Percentiles rank a stretch among this genome's conserved stretches.
phyloP scores from a whole-genome alignment of 1,139 yeast genomes.

The Yamadazyma atmosphaerica region DNA sequence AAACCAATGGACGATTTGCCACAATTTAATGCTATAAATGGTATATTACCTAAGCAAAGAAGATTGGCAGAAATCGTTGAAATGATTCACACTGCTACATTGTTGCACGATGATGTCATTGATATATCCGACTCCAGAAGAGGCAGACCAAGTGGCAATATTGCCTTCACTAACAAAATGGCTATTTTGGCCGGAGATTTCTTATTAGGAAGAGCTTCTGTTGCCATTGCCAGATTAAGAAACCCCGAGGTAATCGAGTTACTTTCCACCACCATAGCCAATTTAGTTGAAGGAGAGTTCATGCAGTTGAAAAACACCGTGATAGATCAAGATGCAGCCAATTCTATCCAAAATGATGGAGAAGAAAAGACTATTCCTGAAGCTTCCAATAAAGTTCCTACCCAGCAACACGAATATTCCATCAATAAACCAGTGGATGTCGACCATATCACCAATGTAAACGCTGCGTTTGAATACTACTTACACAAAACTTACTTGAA shows the following conservation, averaged over 20 bases:
- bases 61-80: conserved; percentile 96
- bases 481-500: conserved; percentile 92
- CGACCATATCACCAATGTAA: conserved; percentile 67
- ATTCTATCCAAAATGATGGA: conserved; percentile 49
- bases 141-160: conserved; percentile 88
- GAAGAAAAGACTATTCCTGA: conserved; percentile 53
- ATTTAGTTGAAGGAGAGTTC: conserved; percentile 96
- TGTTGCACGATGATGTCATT: conserved; percentile 95
- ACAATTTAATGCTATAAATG: conserved; percentile 56
- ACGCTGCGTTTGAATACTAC: conserved; percentile 92
- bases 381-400: conserved; percentile 67
- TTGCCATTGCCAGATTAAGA: conserved; percentile 86
- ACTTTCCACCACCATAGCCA: conserved; percentile 93
- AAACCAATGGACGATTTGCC: conserved; percentile 78
- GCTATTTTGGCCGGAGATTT: conserved; percentile 97
- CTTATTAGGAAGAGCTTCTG: conserved; percentile 92
- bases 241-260: conserved; percentile 97
- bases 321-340: conserved; percentile 44
- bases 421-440: conserved; percentile 43
- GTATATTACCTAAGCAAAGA: conserved; percentile 90
- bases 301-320: conserved; percentile 97
- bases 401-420: conserved; percentile 59
- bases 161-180: conserved; percentile 95
- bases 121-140: conserved; percentile 90
- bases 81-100: conserved; percentile 97